Evolutionary conservation across 441 rosid species (phyloP), one percentile per base, ranked within the genome.

Genomic region (Gossypium davidsonii): DNA sequence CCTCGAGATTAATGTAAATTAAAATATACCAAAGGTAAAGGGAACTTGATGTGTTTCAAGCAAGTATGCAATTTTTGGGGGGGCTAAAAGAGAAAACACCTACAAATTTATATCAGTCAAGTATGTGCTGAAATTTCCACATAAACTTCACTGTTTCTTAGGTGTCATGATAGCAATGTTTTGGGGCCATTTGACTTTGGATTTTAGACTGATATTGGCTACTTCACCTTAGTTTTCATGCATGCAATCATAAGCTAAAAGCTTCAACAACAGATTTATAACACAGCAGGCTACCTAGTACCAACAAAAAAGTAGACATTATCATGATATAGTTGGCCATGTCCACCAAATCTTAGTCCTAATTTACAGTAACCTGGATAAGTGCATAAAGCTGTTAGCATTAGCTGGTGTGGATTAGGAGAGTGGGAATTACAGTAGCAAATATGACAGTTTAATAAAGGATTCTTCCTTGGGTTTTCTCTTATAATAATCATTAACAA

Each of bases 301-400:
- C 23, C 6, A 44, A 51, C 21, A 42, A 57, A 74, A 31, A 74
- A 58, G 69, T 49, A 68, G 42, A 68, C 44, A 59, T 67, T 34
- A 37, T 67, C 44, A 74, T 68, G 61, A 31, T 31, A 74, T 26
- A 18, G 49, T 66, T 39, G 65, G 57, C 51, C 44, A 61, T 61
- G 10, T 65, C 37, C 58, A 18, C 26, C 31, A 4, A 46, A 25
- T 17, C 42, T 44, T 46, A 20, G 15, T 65, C 69, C 53, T 65
- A 31, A 31, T 31, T 42, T 44, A 42, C 31, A 65, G 31, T 42
- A 11, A 65, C 2, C 34, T 15, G 26, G 7, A 62, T 17, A 37
- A 17, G 14, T 4, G 21, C 14, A 62, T 62, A 46, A 10, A 46
- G 51, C 31, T 28, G 5, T 28, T 28, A 0, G 31, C 31, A 3